Conservation (phyloP, 1,139 yeast species). For the Debaryomyces subglobosus region DNA sequence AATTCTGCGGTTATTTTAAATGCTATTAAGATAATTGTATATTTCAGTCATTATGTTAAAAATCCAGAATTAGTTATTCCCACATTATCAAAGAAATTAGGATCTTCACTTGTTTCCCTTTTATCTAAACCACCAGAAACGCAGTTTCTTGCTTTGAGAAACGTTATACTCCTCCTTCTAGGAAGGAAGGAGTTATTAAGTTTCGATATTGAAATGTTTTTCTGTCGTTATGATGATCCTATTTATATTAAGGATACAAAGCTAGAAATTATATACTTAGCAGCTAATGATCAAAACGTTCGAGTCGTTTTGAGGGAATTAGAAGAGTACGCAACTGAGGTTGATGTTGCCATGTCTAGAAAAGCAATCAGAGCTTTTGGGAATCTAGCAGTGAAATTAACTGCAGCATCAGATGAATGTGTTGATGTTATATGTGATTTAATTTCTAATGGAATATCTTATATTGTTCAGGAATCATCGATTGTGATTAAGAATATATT, state of each 20-base stretch:
- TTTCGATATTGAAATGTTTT: slow-evolving; percentile 76
- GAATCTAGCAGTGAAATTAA: slow-evolving; percentile 76
- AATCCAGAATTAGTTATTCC: slow-evolving; percentile 50
- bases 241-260: slow-evolving; percentile 89
- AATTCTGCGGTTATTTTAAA: slow-evolving; percentile 83
- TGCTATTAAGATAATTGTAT: slow-evolving; percentile 71
- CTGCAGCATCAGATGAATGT: slow-evolving; percentile 60
- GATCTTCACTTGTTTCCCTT: slow-evolving; percentile 71
- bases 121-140: slow-evolving; percentile 81
- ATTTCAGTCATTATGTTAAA: slow-evolving; percentile 68
- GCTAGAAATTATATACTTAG: slow-evolving; percentile 77
- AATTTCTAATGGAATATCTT: slow-evolving; percentile 67
- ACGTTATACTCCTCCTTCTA: slow-evolving; percentile 73
- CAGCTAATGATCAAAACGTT: slow-evolving; percentile 70
- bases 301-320: slow-evolving; percentile 70
- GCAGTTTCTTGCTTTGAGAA: slow-evolving; percentile 80
- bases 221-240: slow-evolving; percentile 83
- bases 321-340: slow-evolving; percentile 84
- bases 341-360: slow-evolving; percentile 82
- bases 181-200: slow-evolving; percentile 64
- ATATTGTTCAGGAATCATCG: slow-evolving; percentile 79
- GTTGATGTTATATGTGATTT: slow-evolving; percentile 64
- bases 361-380: slow-evolving; percentile 91
- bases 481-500: slow-evolving; percentile 77
- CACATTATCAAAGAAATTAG: slow-evolving; percentile 59